Conservation (phyloP, 805 yeast species). For the Candida tallmaniae region DNA sequence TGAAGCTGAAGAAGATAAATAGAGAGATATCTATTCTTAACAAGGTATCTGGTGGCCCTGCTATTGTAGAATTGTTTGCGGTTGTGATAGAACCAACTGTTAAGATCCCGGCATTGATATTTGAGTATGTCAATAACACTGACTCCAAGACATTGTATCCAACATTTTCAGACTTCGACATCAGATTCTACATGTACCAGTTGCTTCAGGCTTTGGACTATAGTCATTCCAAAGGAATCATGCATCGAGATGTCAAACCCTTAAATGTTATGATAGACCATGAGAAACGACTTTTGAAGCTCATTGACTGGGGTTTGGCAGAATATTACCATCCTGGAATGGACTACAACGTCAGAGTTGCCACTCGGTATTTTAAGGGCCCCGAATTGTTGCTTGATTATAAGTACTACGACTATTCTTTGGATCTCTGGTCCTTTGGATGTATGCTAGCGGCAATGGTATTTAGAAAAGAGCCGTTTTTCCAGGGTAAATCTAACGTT, state of each 20-base stretch:
- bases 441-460: constrained; percentile 89
- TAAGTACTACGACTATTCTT: constrained; percentile 84
- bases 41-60: constrained; percentile 81
- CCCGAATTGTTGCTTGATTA: constrained; percentile 86
- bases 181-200: constrained; percentile 79
- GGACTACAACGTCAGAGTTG: constrained; percentile 90
- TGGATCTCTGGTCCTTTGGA: constrained; percentile 93
- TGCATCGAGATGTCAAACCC: constrained; percentile 95
- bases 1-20: constrained; percentile 84
- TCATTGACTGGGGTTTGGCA: constrained; percentile 95
- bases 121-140: constrained; percentile 77
- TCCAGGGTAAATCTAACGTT: constrained; percentile 85
- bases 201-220: constrained; percentile 80
- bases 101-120: constrained; percentile 81
- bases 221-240: constrained; percentile 91
- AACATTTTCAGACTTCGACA: constrained; percentile 66
- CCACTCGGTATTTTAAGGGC: constrained; percentile 89
- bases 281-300: constrained; percentile 57
- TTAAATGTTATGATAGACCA: constrained; percentile 96
- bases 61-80: constrained; percentile 71
- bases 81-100: constrained; percentile 76
- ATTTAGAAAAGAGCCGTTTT: constrained; percentile 87
- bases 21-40: constrained; percentile 85
- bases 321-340: constrained; percentile 88
- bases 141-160: constrained; percentile 83